phyloP scores from a whole-genome alignment of 768 basidiomycete genomes.

The Steccherinum ochraceum region DNA sequence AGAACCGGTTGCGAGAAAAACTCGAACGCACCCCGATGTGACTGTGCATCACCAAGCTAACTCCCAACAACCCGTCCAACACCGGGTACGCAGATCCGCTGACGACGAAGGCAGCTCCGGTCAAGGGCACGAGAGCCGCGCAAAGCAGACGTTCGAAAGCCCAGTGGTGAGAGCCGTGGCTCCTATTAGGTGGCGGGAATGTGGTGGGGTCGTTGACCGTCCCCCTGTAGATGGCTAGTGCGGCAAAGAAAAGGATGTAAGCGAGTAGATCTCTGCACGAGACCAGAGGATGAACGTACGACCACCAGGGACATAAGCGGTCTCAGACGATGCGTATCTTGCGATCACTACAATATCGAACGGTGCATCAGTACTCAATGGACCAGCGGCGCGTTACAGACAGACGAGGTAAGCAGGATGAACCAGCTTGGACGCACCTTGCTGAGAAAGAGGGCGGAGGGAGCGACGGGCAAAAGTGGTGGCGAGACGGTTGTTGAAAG shows the following conservation, averaged over 20 bases:
- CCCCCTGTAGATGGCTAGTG: constrained; percentile 76
- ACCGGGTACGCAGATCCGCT: constrained; percentile 73
- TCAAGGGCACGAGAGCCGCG: constrained; percentile 83
- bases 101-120: constrained; percentile 79
- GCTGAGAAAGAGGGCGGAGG: constrained; percentile 30
- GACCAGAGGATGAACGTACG: constrained; percentile 38
- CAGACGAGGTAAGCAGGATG: too few relatives aligned
- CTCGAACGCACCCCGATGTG: constrained; percentile 77
- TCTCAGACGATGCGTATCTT: constrained; percentile 16
- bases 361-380: too few relatives aligned
- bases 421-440: too few relatives aligned
- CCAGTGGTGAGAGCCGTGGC: constrained; percentile 88
- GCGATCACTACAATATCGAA: constrained; percentile 1
- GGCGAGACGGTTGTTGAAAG: constrained; percentile 37
- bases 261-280: too few relatives aligned
- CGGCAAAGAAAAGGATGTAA: neutral
- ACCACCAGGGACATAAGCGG: constrained; percentile 60
- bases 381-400: too few relatives aligned
- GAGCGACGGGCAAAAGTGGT: constrained; percentile 32
- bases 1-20: neutral
- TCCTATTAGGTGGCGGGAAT: constrained; percentile 76
- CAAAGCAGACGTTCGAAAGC: constrained; percentile 91
- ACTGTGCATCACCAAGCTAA: constrained; percentile 87
- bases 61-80: constrained; percentile 83
- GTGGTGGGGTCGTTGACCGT: constrained; percentile 93